Evolutionary conservation across 1,284 basidiomycete genomes (phyloP).

Genomic region (Cerioporus squamosus): DNA sequence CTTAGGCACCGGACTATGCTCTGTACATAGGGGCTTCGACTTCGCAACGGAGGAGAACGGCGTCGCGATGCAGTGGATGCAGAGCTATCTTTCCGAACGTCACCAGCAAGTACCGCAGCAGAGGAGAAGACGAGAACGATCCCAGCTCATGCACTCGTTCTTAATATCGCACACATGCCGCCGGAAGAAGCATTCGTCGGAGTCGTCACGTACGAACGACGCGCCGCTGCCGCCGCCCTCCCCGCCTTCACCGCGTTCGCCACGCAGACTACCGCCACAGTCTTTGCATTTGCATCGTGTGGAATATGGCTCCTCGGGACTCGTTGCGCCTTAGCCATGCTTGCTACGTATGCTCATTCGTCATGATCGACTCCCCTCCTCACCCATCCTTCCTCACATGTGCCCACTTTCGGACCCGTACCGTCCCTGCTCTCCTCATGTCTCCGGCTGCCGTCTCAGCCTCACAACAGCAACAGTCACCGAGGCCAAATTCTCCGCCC

Average conservation of each 20-base stretch:
- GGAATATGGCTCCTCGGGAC: too few species aligned
- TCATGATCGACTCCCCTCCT: not conserved
- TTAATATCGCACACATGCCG: conserved; percentile 32
- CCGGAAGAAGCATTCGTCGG: conserved; percentile 30
- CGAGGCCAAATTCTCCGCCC: too few species aligned
- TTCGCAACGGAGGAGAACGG: conserved; percentile 87
- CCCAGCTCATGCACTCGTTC: conserved; percentile 29
- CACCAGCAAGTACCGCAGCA: conserved; percentile 15
- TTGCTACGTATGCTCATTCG: not conserved
- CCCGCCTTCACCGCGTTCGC: not conserved
- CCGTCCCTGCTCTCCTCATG: not conserved
- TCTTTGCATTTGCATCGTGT: not conserved
- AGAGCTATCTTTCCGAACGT: conserved; percentile 69
- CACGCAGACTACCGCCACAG: not conserved
- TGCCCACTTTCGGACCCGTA: not conserved
- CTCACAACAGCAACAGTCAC: not conserved
- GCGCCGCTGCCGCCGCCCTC: conserved; percentile 4
- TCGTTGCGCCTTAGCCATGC: not conserved
- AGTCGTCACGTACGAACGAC: conserved; percentile 14
- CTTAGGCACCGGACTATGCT: conserved; percentile 74
- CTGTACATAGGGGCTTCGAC: conserved; percentile 80
- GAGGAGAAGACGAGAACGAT: conserved; percentile 24
- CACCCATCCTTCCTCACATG: not conserved
- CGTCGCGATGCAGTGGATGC: conserved; percentile 80
- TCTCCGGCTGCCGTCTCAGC: not conserved